Percentiles rank a stretch among this genome's conserved stretches.
Conservation (phyloP, 306 rosid genomes). For the Dalbergia oliveri region DNA sequence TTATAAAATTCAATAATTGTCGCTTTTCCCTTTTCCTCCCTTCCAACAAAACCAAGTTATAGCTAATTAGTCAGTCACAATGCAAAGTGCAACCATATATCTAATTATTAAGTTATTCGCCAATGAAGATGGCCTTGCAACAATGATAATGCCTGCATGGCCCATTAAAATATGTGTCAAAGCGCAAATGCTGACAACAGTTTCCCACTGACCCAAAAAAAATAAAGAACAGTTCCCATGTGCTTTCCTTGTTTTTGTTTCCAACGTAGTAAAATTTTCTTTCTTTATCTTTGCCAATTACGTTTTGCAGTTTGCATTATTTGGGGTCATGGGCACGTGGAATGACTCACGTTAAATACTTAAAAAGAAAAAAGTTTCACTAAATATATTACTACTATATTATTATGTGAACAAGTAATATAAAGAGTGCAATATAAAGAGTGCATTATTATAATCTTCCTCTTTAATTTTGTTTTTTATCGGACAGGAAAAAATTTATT, state of each 20-base stretch:
- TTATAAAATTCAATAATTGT: slow-evolving; percentile 42
- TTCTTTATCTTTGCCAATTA: no score
- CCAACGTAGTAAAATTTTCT: neutral
- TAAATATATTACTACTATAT: no score
- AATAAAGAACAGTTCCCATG: neutral
- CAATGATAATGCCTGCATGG: slow-evolving; percentile 38
- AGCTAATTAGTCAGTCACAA: slow-evolving; percentile 26
- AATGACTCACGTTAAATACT: no score
- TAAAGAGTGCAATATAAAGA: no score
- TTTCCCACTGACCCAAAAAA: neutral
- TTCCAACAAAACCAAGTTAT: slow-evolving; percentile 44
- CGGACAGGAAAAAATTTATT: no score
- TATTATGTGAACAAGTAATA: no score
- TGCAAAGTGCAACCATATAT: slow-evolving; percentile 15
- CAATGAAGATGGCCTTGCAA: slow-evolving; percentile 19
- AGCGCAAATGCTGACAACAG: slow-evolving; percentile 7
- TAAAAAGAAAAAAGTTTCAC: no score
- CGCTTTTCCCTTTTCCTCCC: slow-evolving; percentile 25
- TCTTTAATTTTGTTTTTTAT: no score
- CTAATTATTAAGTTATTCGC: slow-evolving; percentile 23
- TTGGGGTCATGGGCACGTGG: no score
- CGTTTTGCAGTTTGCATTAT: neutral
- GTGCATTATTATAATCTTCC: no score
- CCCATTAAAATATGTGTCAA: slow-evolving; percentile 31
- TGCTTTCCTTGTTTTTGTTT: slow-evolving; percentile 19